These are phyloP conservation scores for Candida quercuum DNA, from an alignment of 805 yeast genomes.

Conservation along the genomic window DNA sequence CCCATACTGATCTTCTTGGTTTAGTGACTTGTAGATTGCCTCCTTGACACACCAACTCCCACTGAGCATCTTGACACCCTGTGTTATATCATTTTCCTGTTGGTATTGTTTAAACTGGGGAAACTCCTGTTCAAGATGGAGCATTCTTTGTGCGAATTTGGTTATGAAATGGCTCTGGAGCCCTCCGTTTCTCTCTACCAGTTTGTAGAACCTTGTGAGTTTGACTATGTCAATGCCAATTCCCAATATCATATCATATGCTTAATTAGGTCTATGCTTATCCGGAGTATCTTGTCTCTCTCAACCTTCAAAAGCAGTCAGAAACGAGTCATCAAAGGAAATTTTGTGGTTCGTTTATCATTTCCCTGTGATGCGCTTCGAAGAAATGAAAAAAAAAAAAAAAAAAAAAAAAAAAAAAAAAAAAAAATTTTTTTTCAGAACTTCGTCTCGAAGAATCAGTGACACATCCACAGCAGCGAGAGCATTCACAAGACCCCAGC, in stretches of 20 bases:
- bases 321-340: too few relatives aligned
- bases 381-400: not conserved
- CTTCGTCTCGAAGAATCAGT: not conserved
- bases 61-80: conserved; percentile 37
- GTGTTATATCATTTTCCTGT: conserved; percentile 15
- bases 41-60: conserved; percentile 73
- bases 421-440: not conserved
- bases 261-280: too few relatives aligned
- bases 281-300: too few relatives aligned
- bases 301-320: too few relatives aligned
- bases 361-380: not conserved
- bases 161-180: conserved; percentile 23
- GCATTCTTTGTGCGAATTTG: conserved; percentile 40
- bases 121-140: conserved; percentile 41
- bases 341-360: not conserved
- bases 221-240: conserved; percentile 55
- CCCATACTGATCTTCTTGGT: conserved; percentile 37
- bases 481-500: too few relatives aligned
- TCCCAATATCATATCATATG: conserved; percentile 35
- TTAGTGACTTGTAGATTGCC: conserved; percentile 62
- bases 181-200: conserved; percentile 31
- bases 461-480: too few relatives aligned
- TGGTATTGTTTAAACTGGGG: conserved; percentile 26
- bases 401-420: not conserved
- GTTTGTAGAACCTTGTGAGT: conserved; percentile 37